Base-by-base conservation (phyloP, 208 protist species). In the Trichomonas tenax region DNA sequence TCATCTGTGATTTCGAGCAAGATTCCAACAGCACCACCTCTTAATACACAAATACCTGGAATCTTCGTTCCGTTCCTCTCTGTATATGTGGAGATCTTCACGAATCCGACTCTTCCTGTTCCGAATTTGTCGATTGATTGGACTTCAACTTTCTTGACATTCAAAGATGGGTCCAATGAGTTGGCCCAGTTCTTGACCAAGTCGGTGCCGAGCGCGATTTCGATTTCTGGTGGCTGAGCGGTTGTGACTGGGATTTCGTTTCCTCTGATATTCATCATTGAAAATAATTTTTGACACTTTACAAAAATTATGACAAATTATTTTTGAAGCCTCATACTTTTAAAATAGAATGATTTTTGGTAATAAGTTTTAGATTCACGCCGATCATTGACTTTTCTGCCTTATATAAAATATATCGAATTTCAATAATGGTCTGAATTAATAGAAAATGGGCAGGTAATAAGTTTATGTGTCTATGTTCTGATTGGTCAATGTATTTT, bases 121-220 rank as follows among this genome's bases (percentile, higher is more conserved):
- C 86, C 44, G 36, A 93, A 93, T 93, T 51, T 93, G n/a, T 93
- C 86, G 31, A 93, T 26, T 31, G 86, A 93, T 51, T 93, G 86
- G 15, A 93, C n/a, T 93, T 93, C 86, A 21, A 93, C 1, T 38
- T 41, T 48, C 36, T 93, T 48, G 31, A 93, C 4, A 21, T 93
- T 26, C 10, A 93, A 38, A 17, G 86, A 93, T 48, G 23, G 14
- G 21, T 93, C 86, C 14, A 93, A 44, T 17, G 23, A 15, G 15
- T 34, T 38, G 2, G 36, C 3, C 86, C 86, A 93, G 44, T 93
- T 51, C 44, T 93, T 93, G 46, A 93, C 40, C 0, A 93, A 26
- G 10, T 48, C 40, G 34, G 86, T 93, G 6, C 17, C 44, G 11
- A 93, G 6, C 11, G 86, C 86, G 38, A 58, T 2, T 51, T 23